Conservation (phyloP, 1,284 basidiomycete species). For the Ganoderma boninense region DNA sequence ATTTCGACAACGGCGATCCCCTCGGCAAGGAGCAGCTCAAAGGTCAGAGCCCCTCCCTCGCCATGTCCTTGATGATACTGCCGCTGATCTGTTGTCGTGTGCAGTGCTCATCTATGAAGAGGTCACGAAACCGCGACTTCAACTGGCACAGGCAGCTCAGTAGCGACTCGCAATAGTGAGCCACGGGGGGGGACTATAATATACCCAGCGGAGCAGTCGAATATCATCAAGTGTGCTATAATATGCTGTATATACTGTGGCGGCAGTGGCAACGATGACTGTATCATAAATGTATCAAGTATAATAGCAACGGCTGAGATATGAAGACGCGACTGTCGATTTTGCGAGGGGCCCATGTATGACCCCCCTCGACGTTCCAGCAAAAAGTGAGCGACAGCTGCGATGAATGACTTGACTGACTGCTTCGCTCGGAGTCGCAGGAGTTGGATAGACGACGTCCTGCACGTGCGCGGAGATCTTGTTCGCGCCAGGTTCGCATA, state of each 20-base stretch:
- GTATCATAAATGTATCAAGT: slow-evolving; percentile 31
- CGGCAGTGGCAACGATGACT: slow-evolving; percentile 5
- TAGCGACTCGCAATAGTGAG: slow-evolving; percentile 10
- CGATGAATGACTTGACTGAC: background rate
- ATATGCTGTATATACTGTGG: slow-evolving; percentile 17
- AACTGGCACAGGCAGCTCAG: slow-evolving; percentile 16
- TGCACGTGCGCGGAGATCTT: slow-evolving; percentile 30
- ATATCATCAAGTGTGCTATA: slow-evolving; percentile 14
- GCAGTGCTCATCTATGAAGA: slow-evolving; percentile 69
- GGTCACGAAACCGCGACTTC: slow-evolving; percentile 47
- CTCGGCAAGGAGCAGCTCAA: slow-evolving; percentile 75
- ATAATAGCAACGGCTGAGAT: slow-evolving; percentile 34
- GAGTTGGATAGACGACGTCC: slow-evolving; percentile 22
- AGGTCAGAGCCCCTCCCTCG: slow-evolving; percentile 51
- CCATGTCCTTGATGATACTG: background rate
- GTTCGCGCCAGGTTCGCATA: slow-evolving; percentile 36
- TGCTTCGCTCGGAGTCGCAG: background rate
- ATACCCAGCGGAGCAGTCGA: slow-evolving; percentile 21
- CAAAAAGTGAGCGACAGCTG: background rate
- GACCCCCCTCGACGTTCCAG: background rate
- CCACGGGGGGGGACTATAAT: slow-evolving; percentile 7
- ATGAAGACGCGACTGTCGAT: background rate
- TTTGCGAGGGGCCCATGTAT: no score
- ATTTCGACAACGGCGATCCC: slow-evolving; percentile 83
- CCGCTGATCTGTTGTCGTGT: background rate